Base-by-base conservation (phyloP, 352 stramenopile genomes). In the Globisporangium barbulae region DNA sequence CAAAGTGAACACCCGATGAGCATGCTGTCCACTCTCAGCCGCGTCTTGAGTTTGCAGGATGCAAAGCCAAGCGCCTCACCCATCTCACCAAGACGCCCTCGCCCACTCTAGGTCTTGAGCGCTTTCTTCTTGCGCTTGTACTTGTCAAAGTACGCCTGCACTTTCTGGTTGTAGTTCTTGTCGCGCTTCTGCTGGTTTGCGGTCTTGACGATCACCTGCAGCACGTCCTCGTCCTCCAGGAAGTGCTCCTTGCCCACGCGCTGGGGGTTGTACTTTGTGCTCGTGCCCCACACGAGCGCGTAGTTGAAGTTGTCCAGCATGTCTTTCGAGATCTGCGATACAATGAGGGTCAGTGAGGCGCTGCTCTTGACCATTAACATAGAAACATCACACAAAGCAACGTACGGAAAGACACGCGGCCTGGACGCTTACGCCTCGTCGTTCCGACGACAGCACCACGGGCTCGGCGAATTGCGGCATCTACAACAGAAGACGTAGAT, bases 181-280 rank as follows among this genome's bases (percentile, higher is more conserved):
- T 98, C 95, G 64, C 93, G 89, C 78, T 98, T 98, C 74, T 99
- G 93, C 75, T 99, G 97, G 67, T 97, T 98, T 31, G 98, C 96
- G 2, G 98, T 99, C 76, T 99, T 98, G 39, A 97, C 96, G 21
- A 99, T 96, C 63, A 99, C 97, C 69, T 99, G 94, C 52, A 99
- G 72, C 25, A 99, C 97, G 76, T 99, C 98, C 82, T 99, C 96
- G 78, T 99, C 98, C 37, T 96, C 71, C 12, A 99, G 75, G 17
- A 89, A 77, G 71, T 99, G 98, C 55, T 91, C 88, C 52, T 99
- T 90, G 57, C 97, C 97, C 41, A 94, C 85, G 59, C 96, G 90
- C 81, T 99, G 97, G 9, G 97, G 97, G 58, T 98, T 97, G 76
- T 99, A 98, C 71, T 99, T 99, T 22, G 97, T 98, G 64, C 88